phyloP scores from a whole-genome alignment of 2,329 filamentous ascomycete genomes.

The Fusarium sp. region DNA sequence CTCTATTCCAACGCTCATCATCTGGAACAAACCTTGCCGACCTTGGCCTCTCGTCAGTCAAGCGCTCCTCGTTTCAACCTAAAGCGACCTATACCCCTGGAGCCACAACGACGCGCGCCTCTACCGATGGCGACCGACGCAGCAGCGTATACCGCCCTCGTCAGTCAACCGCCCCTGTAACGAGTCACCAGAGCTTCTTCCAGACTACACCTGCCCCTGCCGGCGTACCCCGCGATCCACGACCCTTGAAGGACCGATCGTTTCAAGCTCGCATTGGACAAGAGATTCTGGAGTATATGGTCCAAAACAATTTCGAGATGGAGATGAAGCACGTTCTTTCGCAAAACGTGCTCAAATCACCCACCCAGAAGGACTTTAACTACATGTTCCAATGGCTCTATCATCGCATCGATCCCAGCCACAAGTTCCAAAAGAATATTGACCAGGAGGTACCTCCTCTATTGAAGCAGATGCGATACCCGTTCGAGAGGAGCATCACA shows the following conservation, averaged over 20 bases:
- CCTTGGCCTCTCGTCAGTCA: conserved; percentile 84
- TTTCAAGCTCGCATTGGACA: conserved; percentile 88
- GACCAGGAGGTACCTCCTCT: conserved; percentile 95
- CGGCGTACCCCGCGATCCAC: conserved; percentile 87
- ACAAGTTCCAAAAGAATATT: conserved; percentile 93
- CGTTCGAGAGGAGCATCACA: conserved; percentile 94
- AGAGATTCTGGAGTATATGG: conserved; percentile 91
- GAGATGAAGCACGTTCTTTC: conserved; percentile 97
- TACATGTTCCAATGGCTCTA: conserved; percentile 99
- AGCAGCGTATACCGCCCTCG: conserved; percentile 86
- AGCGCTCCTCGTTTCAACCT: conserved; percentile 83
- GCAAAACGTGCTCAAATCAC: conserved; percentile 90
- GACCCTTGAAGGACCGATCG: conserved; percentile 84
- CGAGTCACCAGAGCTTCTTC: conserved; percentile 93
- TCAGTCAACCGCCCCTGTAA: conserved; percentile 77
- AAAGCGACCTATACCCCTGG: conserved; percentile 77
- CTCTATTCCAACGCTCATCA: conserved; percentile 87
- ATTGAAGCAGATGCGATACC: conserved; percentile 93
- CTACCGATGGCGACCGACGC: conserved; percentile 70
- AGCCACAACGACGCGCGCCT: conserved; percentile 56
- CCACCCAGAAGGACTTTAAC: conserved; percentile 98
- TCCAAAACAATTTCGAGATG: conserved; percentile 95
- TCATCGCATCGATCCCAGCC: conserved; percentile 92
- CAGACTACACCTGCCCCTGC: conserved; percentile 86
- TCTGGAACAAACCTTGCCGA: conserved; percentile 86